A percentile compares a stretch with the other conserved stretches of the same genome.
phyloP scores from a whole-genome alignment of 345 rosid genomes.

The Populus deltoides region DNA sequence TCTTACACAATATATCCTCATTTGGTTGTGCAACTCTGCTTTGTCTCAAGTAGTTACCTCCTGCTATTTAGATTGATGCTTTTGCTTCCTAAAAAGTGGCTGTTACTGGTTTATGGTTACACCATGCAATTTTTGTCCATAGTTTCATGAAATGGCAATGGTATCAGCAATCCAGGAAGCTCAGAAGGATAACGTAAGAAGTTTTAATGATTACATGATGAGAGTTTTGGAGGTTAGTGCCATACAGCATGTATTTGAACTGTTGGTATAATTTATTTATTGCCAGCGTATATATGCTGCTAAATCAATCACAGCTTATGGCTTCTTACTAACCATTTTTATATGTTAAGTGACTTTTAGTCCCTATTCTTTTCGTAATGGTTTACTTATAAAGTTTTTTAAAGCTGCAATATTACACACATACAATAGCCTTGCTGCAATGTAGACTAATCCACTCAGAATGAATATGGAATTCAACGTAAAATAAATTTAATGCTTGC shows the following conservation, averaged over 20 bases:
- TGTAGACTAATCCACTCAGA: neutral
- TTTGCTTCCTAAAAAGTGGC: neutral
- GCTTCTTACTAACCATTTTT: neutral
- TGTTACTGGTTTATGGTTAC: neutral
- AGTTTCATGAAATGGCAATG: constrained; percentile 99
- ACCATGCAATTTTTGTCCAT: constrained; percentile 1
- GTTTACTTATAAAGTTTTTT: neutral
- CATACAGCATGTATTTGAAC: neutral
- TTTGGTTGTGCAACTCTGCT: constrained; percentile 6
- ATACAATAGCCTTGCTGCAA: neutral
- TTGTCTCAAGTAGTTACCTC: neutral
- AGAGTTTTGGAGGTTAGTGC: constrained; percentile 81
- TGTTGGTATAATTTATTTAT: neutral
- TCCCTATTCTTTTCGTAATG: neutral
- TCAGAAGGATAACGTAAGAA: constrained; percentile 85
- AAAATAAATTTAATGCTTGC: neutral
- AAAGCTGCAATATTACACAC: neutral
- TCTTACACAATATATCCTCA: neutral
- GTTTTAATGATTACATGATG: constrained; percentile 94
- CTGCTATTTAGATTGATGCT: neutral
- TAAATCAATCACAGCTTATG: neutral
- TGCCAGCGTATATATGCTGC: neutral
- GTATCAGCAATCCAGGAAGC: constrained; percentile 97
- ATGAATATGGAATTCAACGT: neutral
- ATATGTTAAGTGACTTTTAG: neutral